A percentile compares a stretch with the other conserved stretches of the same genome.
These are phyloP conservation scores for Fusarium sp. DNA, from an alignment of 2,329 filamentous ascomycete species.

Conservation along the genomic window DNA sequence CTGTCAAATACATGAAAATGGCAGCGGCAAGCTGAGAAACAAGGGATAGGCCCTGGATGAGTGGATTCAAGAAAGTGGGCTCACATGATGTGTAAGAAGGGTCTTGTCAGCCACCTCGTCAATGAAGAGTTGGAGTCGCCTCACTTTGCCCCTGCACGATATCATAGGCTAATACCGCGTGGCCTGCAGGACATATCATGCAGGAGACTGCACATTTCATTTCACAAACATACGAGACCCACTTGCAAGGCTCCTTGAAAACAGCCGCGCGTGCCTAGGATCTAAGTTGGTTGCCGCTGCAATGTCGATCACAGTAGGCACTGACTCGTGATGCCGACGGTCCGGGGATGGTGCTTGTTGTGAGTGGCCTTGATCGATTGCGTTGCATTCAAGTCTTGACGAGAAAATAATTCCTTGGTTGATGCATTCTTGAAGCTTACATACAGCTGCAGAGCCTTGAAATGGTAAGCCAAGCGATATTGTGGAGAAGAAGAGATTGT, in stretches of 20 bases:
- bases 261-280: slow-evolving; percentile 13
- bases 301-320: slow-evolving; percentile 9
- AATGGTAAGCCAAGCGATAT: not conserved
- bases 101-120: slow-evolving; percentile 28
- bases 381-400: not conserved
- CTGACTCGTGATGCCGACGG: slow-evolving; percentile 13
- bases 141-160: not conserved
- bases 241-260: not conserved
- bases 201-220: slow-evolving; percentile 1
- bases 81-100: not conserved
- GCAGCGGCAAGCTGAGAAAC: not conserved
- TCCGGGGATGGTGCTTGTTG: not conserved
- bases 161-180: not conserved
- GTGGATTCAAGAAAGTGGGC: not conserved
- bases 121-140: not conserved
- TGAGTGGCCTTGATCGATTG: not conserved
- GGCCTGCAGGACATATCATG: not conserved
- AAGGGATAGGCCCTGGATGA: not conserved
- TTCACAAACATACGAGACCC: not conserved
- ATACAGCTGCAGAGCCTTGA: not conserved
- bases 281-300: not conserved
- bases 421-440: not conserved
- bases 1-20: not conserved
- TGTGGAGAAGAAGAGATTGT: not conserved
- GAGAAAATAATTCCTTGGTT: not conserved